phyloP scores from a whole-genome alignment of 1,284 basidiomycete species.

The Leccinum proliferum region DNA sequence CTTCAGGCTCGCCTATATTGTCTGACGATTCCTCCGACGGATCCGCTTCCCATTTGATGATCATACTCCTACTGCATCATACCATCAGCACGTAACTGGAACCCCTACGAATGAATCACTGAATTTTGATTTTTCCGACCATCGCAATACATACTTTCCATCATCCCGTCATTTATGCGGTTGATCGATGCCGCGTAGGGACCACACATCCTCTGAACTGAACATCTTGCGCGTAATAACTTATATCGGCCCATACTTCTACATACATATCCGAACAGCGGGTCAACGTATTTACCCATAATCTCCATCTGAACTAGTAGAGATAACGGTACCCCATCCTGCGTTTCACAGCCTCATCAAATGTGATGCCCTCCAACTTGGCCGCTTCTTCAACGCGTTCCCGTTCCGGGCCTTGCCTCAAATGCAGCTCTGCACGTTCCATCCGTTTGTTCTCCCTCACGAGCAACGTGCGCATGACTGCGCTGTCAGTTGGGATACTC shows the following conservation, averaged over 20 bases:
- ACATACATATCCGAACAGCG: not conserved
- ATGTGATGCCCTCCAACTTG: conserved; percentile 40
- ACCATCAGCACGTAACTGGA: not conserved
- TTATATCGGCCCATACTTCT: not conserved
- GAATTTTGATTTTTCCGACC: not conserved
- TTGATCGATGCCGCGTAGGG: not conserved
- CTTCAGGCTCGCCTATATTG: not conserved
- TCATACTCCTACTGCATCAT: not conserved
- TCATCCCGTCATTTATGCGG: not conserved
- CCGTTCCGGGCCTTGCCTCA: conserved; percentile 22
- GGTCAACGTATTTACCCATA: not conserved
- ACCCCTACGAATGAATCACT: not conserved
- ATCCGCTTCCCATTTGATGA: not conserved
- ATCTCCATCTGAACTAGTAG: not conserved
- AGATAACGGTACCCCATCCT: conserved; percentile 1
- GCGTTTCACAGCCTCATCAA: not conserved
- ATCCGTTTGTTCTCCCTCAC: conserved; percentile 1
- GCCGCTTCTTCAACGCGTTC: conserved; percentile 45
- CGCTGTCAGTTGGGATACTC: not conserved
- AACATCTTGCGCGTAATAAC: not conserved
- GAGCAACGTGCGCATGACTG: conserved; percentile 37
- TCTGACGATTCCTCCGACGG: not conserved
- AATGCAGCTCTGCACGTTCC: not conserved
- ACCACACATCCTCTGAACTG: not conserved
- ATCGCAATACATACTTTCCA: not conserved